These are phyloP conservation scores for Colletotrichum graminicola DNA, from an alignment of 2,329 filamentous ascomycete genomes.

Conservation along the genomic window DNA sequence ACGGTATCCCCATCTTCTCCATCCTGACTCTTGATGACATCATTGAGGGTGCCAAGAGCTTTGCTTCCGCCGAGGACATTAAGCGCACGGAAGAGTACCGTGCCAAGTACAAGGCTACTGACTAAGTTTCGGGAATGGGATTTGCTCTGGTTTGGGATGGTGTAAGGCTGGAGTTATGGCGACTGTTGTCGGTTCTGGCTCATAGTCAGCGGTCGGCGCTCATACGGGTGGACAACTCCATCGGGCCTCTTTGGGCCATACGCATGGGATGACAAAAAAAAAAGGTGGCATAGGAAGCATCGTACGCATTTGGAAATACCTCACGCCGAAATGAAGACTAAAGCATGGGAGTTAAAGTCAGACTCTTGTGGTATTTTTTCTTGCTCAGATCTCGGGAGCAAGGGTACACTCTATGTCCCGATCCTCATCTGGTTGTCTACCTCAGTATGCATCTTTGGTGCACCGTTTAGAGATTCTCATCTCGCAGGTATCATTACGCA, in stretches of 20 bases:
- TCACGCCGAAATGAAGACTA: background rate
- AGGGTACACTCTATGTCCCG: conserved; percentile 25
- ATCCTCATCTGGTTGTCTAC: conserved; percentile 13
- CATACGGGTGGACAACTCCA: conserved; percentile 1
- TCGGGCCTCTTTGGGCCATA: conserved; percentile 8
- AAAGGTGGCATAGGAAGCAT: conserved; percentile 36
- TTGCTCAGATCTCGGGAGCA: conserved; percentile 22
- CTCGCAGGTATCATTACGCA: conserved; percentile 15
- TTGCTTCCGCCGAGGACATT: conserved; percentile 73
- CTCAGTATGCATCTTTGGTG: conserved; percentile 3
- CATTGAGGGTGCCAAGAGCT: conserved; percentile 73
- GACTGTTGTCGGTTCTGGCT: background rate
- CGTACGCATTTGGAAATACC: conserved; percentile 7
- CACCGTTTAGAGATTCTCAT: conserved; percentile 5
- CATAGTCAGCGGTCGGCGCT: conserved; percentile 9
- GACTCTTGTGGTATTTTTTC: conserved; percentile 3
- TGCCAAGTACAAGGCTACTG: conserved; percentile 71
- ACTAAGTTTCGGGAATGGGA: conserved; percentile 51
- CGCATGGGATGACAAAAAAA: conserved; percentile 23
- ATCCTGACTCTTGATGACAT: conserved; percentile 90
- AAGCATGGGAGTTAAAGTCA: conserved; percentile 1
- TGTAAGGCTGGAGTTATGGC: background rate
- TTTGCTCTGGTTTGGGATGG: background rate
- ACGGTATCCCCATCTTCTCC: conserved; percentile 83
- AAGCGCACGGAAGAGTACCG: conserved; percentile 81